Evolutionary conservation across 371 early-diverging fungal species (phyloP), one percentile per base, ranked within the genome.

Genomic region (Mortierella sp.): DNA sequence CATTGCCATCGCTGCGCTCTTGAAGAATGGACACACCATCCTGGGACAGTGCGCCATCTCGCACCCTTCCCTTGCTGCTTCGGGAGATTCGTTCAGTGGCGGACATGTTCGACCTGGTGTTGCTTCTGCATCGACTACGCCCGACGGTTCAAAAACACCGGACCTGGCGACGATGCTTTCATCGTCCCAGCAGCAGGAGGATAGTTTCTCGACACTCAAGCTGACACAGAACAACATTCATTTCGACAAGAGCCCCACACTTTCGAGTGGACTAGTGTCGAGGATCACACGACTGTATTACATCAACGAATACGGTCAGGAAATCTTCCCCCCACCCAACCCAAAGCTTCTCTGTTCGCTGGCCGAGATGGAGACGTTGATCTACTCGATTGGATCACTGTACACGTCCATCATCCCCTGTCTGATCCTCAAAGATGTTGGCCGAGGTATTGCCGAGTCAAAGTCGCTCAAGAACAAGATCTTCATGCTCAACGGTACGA

Each of bases 371-470:
- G 84, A 89, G 44, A 90, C 92, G 0, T 78, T 95, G 10, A 84
- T 95, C 9, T 95, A 94, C 77, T 92, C 94, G 9, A 94, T 94
- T 72, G 95, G 95, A 0, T 94, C 94, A 0, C 87, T 95, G 13
- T 95, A 94, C 75, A 95, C 95, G 1, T 93, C 94, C n/a, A 91
- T 95, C 55, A 83, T 94, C 13, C 95, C 95, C 0, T 93, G 94
- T 78, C 83, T 95, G 42, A 91, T 95, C 45, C 87, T 95, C 26
- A 91, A 93, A 52, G 92, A 92, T 26, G 92, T 94, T 2, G 95
- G 94, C 0, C 90, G 93, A 34, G 89, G 92, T 14, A 91, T 95
- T 54, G 91, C 92, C 31, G 87, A 91, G 31, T 92, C 93, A 2
- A 75, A 82, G 24, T 88, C 91, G 9, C 76, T 92, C 55, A 88